Percentiles rank a stretch among this genome's conserved stretches.
Evolutionary conservation across 306 rosid genomes (phyloP).

Genomic region (Citrullus colocynthis): DNA sequence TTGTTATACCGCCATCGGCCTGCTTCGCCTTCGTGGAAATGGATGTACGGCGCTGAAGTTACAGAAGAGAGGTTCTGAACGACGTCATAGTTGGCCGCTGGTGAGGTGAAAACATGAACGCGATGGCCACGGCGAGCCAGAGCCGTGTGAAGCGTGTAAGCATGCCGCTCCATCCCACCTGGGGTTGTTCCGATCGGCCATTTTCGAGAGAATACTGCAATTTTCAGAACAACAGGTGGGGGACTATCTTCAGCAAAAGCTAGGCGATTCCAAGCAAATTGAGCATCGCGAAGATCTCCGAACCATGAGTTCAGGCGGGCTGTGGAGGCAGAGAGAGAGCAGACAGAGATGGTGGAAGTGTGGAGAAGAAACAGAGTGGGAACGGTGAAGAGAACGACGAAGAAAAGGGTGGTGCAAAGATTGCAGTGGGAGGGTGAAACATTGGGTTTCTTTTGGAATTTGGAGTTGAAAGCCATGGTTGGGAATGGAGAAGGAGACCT

Average conservation of each 20-base stretch:
- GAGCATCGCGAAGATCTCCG: conserved; percentile 60
- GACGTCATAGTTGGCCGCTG: conserved; percentile 18
- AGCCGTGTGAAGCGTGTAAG: conserved; percentile 72
- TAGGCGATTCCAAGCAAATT: conserved; percentile 81
- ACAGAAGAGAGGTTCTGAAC: conserved; percentile 11
- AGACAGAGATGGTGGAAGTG: conserved; percentile 40
- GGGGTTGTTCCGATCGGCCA: conserved; percentile 83
- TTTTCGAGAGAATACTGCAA: conserved; percentile 84
- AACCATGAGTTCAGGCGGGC: conserved; percentile 34
- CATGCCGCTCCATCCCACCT: conserved; percentile 98
- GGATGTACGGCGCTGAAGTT: conserved; percentile 46
- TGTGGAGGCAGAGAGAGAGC: conserved; percentile 25
- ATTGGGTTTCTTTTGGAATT: conserved; percentile 26
- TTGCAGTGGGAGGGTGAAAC: conserved; percentile 27
- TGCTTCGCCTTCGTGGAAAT: conserved; percentile 75
- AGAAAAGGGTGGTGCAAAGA: conserved; percentile 59
- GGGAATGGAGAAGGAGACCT: background rate
- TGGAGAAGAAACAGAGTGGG: conserved; percentile 61
- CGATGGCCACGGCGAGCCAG: conserved; percentile 68
- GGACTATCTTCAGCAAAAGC: conserved; percentile 22
- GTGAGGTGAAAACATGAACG: conserved; percentile 82
- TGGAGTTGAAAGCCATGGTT: conserved; percentile 58
- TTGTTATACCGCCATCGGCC: conserved; percentile 87
- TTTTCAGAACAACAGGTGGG: conserved; percentile 34
- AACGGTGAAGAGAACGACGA: conserved; percentile 56